These are phyloP conservation scores for Fraxinus floribunda DNA, from an alignment of 305 asterid genomes.

Conservation along the genomic window DNA sequence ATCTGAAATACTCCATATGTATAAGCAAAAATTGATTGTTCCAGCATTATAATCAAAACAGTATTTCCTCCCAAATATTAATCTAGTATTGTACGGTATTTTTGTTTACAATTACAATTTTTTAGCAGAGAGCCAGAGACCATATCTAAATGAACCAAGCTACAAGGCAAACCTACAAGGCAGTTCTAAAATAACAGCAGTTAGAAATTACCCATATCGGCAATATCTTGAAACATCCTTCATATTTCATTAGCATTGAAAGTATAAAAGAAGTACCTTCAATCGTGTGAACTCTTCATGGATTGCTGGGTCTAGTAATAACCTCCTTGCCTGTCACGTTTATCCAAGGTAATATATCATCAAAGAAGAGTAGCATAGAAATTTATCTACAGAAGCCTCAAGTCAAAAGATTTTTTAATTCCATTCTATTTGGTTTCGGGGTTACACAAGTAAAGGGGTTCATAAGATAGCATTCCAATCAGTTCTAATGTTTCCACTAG, in stretches of 20 bases:
- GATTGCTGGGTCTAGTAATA: slow-evolving; percentile 85
- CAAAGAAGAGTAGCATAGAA: not conserved
- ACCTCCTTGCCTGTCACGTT: slow-evolving; percentile 68
- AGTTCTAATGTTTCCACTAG: not conserved
- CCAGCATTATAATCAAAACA: not conserved
- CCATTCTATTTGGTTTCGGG: not conserved
- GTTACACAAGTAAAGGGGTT: not conserved
- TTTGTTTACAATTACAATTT: not conserved
- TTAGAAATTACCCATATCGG: not conserved
- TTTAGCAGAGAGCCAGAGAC: not conserved
- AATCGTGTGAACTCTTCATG: slow-evolving; percentile 90
- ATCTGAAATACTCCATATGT: not conserved
- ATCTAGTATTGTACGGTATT: not conserved
- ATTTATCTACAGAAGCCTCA: not conserved
- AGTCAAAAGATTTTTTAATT: not conserved
- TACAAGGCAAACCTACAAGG: not conserved
- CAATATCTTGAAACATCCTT: not conserved
- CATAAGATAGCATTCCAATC: not conserved
- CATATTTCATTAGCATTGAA: slow-evolving; percentile 1
- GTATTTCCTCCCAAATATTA: not conserved
- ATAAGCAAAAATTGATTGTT: not conserved
- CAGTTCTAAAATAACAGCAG: slow-evolving; percentile 8
- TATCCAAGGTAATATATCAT: slow-evolving; percentile 19
- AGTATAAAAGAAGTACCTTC: slow-evolving; percentile 50
- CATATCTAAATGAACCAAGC: not conserved